Evolutionary conservation across 306 rosid species (phyloP).

Genomic region (Citrullus amarus): DNA sequence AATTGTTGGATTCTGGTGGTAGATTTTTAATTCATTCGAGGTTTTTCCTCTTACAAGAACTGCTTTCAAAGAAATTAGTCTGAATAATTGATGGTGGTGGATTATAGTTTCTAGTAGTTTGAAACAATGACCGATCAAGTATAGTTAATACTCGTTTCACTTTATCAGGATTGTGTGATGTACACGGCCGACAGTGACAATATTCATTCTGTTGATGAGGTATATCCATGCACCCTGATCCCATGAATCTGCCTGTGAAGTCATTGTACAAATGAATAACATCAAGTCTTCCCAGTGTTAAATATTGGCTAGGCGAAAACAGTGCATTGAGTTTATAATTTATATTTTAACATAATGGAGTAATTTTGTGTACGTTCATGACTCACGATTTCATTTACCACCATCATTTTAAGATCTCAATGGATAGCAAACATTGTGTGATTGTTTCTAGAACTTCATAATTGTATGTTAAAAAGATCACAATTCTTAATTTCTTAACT

Average conservation of each 20-base stretch:
- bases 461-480: neutral
- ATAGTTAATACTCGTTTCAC: neutral
- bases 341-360: neutral
- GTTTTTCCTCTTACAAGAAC: neutral
- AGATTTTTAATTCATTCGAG: neutral
- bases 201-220: slow-evolving; percentile 91
- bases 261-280: neutral
- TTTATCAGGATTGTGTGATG: slow-evolving; percentile 66
- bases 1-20: neutral
- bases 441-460: neutral
- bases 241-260: neutral
- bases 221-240: slow-evolving; percentile 20
- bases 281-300: neutral
- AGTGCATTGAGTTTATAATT: neutral
- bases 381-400: neutral
- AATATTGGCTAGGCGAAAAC: neutral
- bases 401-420: neutral
- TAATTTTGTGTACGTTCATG: neutral
- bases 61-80: neutral
- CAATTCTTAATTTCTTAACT: neutral
- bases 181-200: slow-evolving; percentile 70
- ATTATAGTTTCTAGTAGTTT: neutral
- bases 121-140: neutral
- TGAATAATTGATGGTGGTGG: neutral
- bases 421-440: neutral